Evolutionary conservation across 257 asterid species (phyloP).

Genomic region (Ligustrum vulgare): DNA sequence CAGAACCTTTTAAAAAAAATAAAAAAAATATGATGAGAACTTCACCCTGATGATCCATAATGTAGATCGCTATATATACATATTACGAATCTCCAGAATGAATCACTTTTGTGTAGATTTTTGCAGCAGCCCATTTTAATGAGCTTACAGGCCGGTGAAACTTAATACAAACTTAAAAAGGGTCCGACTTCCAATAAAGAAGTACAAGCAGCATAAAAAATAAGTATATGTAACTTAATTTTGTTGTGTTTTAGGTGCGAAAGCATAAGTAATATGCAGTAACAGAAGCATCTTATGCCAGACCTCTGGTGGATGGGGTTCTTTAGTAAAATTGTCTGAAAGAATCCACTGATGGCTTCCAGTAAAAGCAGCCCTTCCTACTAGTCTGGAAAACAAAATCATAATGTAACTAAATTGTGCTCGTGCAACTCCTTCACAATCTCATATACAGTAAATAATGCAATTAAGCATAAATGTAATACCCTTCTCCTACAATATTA

Average conservation of each 20-base stretch:
- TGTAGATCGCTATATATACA: neutral
- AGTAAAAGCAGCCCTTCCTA: constrained; percentile 67
- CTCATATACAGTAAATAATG: neutral
- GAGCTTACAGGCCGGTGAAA: neutral
- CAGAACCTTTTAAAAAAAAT: constrained; percentile 38
- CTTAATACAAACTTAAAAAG: neutral
- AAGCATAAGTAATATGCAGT: neutral
- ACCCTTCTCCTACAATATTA: constrained; percentile 75
- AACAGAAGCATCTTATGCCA: constrained; percentile 4
- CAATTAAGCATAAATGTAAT: constrained; percentile 6
- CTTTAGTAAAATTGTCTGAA: constrained; percentile 39
- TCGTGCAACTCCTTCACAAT: neutral
- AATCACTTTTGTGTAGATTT: neutral
- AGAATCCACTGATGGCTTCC: constrained; percentile 70
- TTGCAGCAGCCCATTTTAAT: constrained; percentile 7
- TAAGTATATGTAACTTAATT: neutral
- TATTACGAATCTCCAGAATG: neutral
- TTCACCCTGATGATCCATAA: neutral
- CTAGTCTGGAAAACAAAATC: constrained; percentile 45
- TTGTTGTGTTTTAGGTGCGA: neutral
- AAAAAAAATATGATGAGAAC: neutral
- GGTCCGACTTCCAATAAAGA: neutral
- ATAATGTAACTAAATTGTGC: neutral
- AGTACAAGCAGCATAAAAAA: neutral
- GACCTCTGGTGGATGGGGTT: constrained; percentile 63